Evolutionary conservation across 805 yeast species (phyloP).

Genomic region (Yamadazyma sp.): DNA sequence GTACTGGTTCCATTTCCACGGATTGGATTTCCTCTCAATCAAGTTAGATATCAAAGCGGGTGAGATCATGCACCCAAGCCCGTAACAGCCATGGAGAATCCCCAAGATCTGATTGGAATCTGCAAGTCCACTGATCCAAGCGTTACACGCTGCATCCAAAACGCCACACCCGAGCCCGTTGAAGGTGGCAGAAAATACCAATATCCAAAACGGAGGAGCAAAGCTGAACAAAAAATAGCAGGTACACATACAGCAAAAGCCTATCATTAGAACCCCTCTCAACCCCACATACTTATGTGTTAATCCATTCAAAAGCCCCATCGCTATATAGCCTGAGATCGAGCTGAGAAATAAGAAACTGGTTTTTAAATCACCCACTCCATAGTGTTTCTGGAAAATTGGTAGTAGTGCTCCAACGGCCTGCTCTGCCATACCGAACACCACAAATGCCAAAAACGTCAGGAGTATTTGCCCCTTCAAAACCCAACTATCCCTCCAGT

Average conservation of each 20-base stretch:
- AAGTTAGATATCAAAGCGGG: constrained; percentile 47
- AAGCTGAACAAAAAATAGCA: constrained; percentile 40
- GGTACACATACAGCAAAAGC: constrained; percentile 31
- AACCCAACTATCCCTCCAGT: constrained; percentile 36
- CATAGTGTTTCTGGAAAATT: constrained; percentile 45
- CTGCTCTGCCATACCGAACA: constrained; percentile 61
- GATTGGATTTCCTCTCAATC: constrained; percentile 33
- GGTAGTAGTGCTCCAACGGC: constrained; percentile 62
- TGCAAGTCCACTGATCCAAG: constrained; percentile 49
- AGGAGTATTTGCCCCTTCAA: constrained; percentile 46
- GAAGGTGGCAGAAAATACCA: constrained; percentile 39
- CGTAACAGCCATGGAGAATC: constrained; percentile 52
- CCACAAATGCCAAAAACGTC: constrained; percentile 38
- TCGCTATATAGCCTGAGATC: constrained; percentile 52
- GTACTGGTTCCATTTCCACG: constrained; percentile 50
- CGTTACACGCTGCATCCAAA: constrained; percentile 54
- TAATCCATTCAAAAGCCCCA: constrained; percentile 50
- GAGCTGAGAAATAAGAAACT: constrained; percentile 53
- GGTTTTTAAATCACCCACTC: constrained; percentile 46
- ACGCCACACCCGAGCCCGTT: constrained; percentile 59
- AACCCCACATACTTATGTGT: constrained; percentile 48
- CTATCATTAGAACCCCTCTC: constrained; percentile 42
- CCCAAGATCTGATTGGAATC: constrained; percentile 53
- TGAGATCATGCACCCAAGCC: constrained; percentile 53
- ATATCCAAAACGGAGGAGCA: constrained; percentile 42